Conservation (phyloP, 2,329 filamentous ascomycete species). For the Aureobasidium sp. region DNA sequence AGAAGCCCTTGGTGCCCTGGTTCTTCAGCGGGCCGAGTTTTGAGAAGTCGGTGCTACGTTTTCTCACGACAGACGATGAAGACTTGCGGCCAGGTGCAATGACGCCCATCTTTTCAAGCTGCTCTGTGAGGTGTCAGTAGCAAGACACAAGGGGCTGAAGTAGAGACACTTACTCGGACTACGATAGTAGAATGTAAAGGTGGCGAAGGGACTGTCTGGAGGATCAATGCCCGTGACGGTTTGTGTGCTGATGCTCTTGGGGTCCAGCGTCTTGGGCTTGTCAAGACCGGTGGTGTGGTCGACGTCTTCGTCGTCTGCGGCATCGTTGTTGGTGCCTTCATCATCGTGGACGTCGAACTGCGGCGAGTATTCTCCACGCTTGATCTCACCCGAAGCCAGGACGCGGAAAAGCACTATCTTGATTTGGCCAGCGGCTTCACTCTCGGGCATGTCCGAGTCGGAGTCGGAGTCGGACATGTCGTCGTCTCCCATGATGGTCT, state of each 20-base stretch:
- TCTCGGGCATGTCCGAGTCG: slow-evolving; percentile 76
- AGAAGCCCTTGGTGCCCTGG: slow-evolving; percentile 82
- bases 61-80: slow-evolving; percentile 47
- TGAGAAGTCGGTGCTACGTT: slow-evolving; percentile 79
- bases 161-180: slow-evolving; percentile 68
- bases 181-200: slow-evolving; percentile 96
- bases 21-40: slow-evolving; percentile 72
- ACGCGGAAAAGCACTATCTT: slow-evolving; percentile 96
- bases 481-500: slow-evolving; percentile 62
- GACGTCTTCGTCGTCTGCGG: slow-evolving; percentile 62
- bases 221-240: slow-evolving; percentile 98
- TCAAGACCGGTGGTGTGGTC: slow-evolving; percentile 98
- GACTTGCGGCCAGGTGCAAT: slow-evolving; percentile 57
- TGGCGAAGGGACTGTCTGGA: slow-evolving; percentile 90
- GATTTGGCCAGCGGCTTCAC: slow-evolving; percentile 93
- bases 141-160: neutral
- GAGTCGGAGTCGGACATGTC: slow-evolving; percentile 60
- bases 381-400: slow-evolving; percentile 91
- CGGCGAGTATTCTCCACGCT: slow-evolving; percentile 94
- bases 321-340: slow-evolving; percentile 52
- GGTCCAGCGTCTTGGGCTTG: slow-evolving; percentile 90
- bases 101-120: slow-evolving; percentile 95
- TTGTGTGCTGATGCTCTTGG: slow-evolving; percentile 95
- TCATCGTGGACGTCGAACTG: slow-evolving; percentile 97
- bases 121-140: slow-evolving; percentile 49